These are phyloP conservation scores for Candida sithepensis DNA, from an alignment of 805 yeast species.

Conservation along the genomic window DNA sequence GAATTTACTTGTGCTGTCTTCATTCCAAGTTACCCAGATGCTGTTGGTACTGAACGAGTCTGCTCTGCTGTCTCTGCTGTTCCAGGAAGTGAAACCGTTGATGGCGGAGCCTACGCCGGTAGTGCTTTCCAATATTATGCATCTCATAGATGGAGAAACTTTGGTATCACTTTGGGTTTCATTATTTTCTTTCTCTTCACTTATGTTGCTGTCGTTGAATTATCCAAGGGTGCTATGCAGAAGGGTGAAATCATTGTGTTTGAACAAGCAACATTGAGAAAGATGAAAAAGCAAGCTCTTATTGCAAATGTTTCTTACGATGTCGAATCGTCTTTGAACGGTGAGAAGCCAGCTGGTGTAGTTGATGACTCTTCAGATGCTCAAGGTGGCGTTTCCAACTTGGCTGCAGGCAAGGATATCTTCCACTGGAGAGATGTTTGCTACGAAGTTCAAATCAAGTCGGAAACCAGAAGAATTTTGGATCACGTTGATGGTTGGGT, in stretches of 20 bases:
- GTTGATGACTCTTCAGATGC: conserved; percentile 13
- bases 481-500: conserved; percentile 42
- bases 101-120: conserved; percentile 47
- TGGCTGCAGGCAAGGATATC: no score
- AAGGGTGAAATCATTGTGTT: no score
- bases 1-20: conserved; percentile 50
- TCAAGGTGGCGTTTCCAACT: conserved; percentile 6
- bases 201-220: conserved; percentile 30
- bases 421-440: conserved; percentile 62
- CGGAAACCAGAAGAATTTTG: conserved; percentile 37
- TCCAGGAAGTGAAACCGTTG: conserved; percentile 33
- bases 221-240: no score
- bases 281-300: no score
- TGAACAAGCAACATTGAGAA: no score
- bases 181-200: conserved; percentile 36
- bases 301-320: no score
- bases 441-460: conserved; percentile 51
- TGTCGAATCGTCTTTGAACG: no score
- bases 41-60: conserved; percentile 37
- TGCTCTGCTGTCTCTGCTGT: conserved; percentile 54
- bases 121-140: conserved; percentile 48
- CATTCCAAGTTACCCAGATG: conserved; percentile 37
- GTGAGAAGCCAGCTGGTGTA: conserved; percentile 12
- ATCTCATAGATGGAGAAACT: conserved; percentile 74
- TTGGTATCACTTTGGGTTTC: conserved; percentile 50